phyloP scores from a whole-genome alignment of 2,329 filamentous ascomycete species.

The Exophiala oligosperma region DNA sequence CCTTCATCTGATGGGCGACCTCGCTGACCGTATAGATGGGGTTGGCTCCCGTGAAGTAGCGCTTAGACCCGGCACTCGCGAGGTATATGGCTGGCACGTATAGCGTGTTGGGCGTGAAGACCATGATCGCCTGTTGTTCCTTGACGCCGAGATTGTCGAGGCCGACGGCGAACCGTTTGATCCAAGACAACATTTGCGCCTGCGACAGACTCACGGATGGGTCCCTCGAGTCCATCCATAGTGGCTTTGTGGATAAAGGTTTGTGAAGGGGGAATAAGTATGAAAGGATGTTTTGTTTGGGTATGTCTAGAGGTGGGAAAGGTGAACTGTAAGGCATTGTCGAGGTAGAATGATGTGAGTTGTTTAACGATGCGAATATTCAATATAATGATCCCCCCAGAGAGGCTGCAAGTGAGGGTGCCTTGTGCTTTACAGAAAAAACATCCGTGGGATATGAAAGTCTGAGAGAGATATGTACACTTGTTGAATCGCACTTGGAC shows the following conservation, averaged over 20 bases:
- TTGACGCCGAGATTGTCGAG: constrained; percentile 61
- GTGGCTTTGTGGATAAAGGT: constrained; percentile 35
- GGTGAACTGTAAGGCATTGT: constrained; percentile 22
- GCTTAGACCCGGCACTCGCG: constrained; percentile 48
- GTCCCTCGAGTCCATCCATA: constrained; percentile 61
- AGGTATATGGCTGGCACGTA: constrained; percentile 58
- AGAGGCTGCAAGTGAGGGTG: not conserved
- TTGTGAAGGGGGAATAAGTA: constrained; percentile 47
- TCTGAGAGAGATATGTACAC: too few relatives aligned
- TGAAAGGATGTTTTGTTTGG: constrained; percentile 45
- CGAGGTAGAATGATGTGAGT: too few relatives aligned
- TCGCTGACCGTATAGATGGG: constrained; percentile 54
- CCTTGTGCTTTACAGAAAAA: too few relatives aligned
- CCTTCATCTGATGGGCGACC: constrained; percentile 53
- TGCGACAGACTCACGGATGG: constrained; percentile 64
- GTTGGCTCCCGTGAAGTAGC: constrained; percentile 57
- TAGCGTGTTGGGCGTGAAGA: constrained; percentile 69
- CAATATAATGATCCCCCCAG: too few relatives aligned
- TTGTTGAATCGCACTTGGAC: too few relatives aligned
- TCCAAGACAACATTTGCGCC: constrained; percentile 61
- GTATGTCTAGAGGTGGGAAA: constrained; percentile 35
- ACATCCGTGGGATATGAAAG: too few relatives aligned
- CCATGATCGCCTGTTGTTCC: constrained; percentile 64
- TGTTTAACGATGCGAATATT: too few relatives aligned
- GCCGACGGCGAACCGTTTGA: constrained; percentile 68